These are phyloP conservation scores for Chaetomium sp. DNA, from an alignment of 2,329 filamentous ascomycete genomes.

Conservation along the genomic window DNA sequence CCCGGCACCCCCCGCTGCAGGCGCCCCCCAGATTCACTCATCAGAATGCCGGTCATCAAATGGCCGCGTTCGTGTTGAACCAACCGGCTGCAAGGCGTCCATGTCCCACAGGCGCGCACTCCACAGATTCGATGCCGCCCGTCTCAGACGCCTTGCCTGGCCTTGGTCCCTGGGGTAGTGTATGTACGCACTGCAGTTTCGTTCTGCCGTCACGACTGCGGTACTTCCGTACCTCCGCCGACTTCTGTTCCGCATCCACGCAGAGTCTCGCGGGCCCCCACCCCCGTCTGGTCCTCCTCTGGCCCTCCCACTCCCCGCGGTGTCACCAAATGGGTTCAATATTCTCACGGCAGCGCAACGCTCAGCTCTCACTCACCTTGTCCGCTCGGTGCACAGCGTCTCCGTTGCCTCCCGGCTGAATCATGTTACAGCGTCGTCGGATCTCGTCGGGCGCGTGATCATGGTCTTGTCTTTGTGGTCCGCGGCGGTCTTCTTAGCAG, in stretches of 20 bases:
- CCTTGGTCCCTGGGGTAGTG: conserved; percentile 9
- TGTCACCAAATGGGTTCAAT: conserved; percentile 17
- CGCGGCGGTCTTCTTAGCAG: conserved; percentile 5
- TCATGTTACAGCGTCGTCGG: not conserved
- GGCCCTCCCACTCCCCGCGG: conserved; percentile 13
- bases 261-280: too few relatives aligned
- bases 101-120: conserved; percentile 6
- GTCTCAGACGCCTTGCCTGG: conserved; percentile 11
- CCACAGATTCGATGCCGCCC: conserved; percentile 6
- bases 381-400: too few relatives aligned
- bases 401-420: too few relatives aligned
- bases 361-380: not conserved
- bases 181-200: too few relatives aligned
- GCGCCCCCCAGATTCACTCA: conserved; percentile 1
- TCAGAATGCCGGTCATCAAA: not conserved
- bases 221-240: too few relatives aligned
- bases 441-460: conserved; percentile 20
- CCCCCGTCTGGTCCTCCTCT: not conserved
- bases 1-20: not conserved
- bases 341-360: not conserved
- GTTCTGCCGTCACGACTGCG: too few relatives aligned
- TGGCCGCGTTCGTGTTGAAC: conserved; percentile 1
- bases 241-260: too few relatives aligned
- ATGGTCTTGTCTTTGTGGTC: conserved; percentile 7
- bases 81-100: not conserved